Conservation (phyloP, 2,329 filamentous ascomycete genomes). For the Fusarium agapanthi region DNA sequence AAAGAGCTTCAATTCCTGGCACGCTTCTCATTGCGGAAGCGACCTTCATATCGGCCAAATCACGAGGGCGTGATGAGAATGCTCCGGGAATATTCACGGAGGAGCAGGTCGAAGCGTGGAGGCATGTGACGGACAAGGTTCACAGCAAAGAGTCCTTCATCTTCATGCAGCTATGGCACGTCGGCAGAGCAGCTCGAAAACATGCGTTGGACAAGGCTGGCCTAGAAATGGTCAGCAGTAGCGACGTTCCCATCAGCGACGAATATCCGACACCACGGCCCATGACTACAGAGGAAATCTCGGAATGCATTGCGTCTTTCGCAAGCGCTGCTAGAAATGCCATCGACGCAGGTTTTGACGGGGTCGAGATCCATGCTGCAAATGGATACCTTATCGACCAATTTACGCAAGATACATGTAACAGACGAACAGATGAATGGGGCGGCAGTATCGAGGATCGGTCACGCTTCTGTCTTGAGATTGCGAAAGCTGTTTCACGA, state of each 20-base stretch:
- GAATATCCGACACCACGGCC: neutral
- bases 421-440: slow-evolving; percentile 62
- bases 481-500: slow-evolving; percentile 51
- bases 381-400: slow-evolving; percentile 20
- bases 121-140: neutral
- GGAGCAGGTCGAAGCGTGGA: slow-evolving; percentile 8
- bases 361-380: slow-evolving; percentile 18
- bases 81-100: neutral
- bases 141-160: slow-evolving; percentile 9
- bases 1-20: slow-evolving; percentile 18
- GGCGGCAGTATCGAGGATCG: slow-evolving; percentile 63
- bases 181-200: slow-evolving; percentile 7
- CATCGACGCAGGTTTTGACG: slow-evolving; percentile 2
- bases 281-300: slow-evolving; percentile 1
- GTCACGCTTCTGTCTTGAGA: slow-evolving; percentile 53
- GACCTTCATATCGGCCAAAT: neutral
- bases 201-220: neutral
- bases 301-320: slow-evolving; percentile 1
- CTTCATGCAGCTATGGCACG: slow-evolving; percentile 24
- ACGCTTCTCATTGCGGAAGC: slow-evolving; percentile 27
- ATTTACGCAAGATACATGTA: slow-evolving; percentile 40
- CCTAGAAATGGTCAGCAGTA: slow-evolving; percentile 17
- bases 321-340: slow-evolving; percentile 4
- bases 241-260: neutral
- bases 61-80: slow-evolving; percentile 5